A percentile compares a stretch with the other conserved stretches of the same genome.
phyloP scores from a whole-genome alignment of 23 red algal genomes.

The Pyropia yezoensis region DNA sequence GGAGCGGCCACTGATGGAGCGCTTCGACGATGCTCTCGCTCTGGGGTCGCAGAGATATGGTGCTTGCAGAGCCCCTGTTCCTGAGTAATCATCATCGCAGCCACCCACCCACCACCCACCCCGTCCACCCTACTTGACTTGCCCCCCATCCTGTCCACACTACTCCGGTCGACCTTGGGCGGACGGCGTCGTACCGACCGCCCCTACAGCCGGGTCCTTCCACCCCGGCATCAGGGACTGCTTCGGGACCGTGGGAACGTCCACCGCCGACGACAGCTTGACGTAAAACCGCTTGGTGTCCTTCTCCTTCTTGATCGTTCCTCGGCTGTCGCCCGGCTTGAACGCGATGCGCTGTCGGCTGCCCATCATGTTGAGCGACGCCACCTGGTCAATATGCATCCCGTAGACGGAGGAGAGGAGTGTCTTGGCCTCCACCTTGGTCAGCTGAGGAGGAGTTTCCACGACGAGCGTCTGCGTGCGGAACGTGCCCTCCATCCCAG shows the following conservation, averaged over 20 bases:
- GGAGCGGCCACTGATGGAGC: too few relatives aligned
- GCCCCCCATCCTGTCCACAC: too few relatives aligned
- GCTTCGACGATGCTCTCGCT: too few relatives aligned
- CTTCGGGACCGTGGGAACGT: conserved; percentile 59
- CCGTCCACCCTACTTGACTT: too few relatives aligned
- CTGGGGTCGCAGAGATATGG: too few relatives aligned
- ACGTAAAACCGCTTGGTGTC: conserved; percentile 75
- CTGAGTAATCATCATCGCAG: too few relatives aligned
- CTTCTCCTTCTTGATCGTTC: conserved; percentile 7
- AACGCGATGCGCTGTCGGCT: conserved; percentile 2
- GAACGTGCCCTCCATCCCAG: conserved; percentile 56
- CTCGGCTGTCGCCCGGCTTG: too few relatives aligned
- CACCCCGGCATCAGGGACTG: neutral
- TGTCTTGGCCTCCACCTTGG: conserved; percentile 46
- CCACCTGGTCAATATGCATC: conserved; percentile 40
- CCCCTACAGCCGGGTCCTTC: too few relatives aligned
- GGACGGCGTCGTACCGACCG: too few relatives aligned
- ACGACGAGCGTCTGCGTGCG: conserved; percentile 43
- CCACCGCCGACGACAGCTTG: conserved; percentile 36
- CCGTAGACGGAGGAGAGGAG: conserved; percentile 48
- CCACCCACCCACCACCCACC: too few relatives aligned
- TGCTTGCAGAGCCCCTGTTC: too few relatives aligned
- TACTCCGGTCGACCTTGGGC: too few relatives aligned
- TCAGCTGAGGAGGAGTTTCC: conserved; percentile 45
- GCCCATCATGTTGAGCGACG: conserved; percentile 52